These are phyloP conservation scores for Moelleriella libera DNA, from an alignment of 2,329 filamentous ascomycete species.

Conservation along the genomic window DNA sequence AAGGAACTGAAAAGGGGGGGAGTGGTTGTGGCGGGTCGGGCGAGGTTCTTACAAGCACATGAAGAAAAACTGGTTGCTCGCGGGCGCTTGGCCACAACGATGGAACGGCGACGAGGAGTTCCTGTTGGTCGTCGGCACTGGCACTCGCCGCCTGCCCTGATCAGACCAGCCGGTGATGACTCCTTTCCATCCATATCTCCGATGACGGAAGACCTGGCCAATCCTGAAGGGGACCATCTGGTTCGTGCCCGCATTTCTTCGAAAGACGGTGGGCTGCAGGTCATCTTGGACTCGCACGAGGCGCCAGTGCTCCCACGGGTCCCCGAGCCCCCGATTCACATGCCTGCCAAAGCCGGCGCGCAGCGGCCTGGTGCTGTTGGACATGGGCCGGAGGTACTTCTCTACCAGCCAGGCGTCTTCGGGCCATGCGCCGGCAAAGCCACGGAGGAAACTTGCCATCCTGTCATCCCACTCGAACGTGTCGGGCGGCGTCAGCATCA, in stretches of 20 bases:
- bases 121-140: conserved; percentile 5
- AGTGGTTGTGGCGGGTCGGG: no score
- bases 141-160: conserved; percentile 18
- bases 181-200: conserved; percentile 63
- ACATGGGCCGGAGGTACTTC: conserved; percentile 48
- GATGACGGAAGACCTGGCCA: conserved; percentile 76
- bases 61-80: conserved; percentile 45
- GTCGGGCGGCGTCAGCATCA: conserved; percentile 36
- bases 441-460: conserved; percentile 48
- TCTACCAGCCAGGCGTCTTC: conserved; percentile 62
- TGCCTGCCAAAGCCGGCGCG: conserved; percentile 13
- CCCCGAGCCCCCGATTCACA: conserved; percentile 11
- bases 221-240: conserved; percentile 40
- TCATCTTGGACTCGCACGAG: conserved; percentile 30
- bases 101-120: not conserved
- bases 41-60: conserved; percentile 60
- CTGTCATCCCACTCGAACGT: conserved; percentile 43
- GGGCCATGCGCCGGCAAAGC: conserved; percentile 21
- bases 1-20: not conserved
- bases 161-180: conserved; percentile 81
- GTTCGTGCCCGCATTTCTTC: conserved; percentile 11
- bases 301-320: conserved; percentile 15
- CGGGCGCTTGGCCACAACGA: not conserved
- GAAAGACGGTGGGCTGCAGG: conserved; percentile 20
- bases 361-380: conserved; percentile 26